Evolutionary conservation across 2,329 filamentous ascomycete species (phyloP).

Genomic region (Clonostachys rhizophaga): DNA sequence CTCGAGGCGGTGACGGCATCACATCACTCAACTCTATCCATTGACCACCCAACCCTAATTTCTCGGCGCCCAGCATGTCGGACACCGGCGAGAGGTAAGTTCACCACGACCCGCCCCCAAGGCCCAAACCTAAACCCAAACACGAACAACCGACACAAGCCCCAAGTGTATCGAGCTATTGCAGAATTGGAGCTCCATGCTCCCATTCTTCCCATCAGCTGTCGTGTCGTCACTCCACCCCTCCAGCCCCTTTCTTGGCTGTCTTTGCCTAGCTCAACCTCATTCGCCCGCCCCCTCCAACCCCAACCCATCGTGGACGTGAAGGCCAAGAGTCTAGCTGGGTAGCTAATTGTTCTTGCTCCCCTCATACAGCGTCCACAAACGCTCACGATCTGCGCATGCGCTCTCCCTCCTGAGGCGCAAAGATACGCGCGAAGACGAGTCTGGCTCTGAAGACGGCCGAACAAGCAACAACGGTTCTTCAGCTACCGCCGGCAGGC

Average conservation of each 20-base stretch:
- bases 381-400: conserved; percentile 48
- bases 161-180: neutral
- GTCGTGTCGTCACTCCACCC: neutral
- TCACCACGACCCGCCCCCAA: too few species aligned
- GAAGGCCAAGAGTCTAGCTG: too few species aligned
- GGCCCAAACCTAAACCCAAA: too few species aligned
- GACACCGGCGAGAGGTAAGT: conserved; percentile 27
- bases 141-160: too few species aligned
- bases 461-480: conserved; percentile 14
- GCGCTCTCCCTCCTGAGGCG: conserved; percentile 50
- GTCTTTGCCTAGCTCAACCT: neutral
- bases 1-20: too few species aligned
- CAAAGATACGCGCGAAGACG: conserved; percentile 48
- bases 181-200: conserved; percentile 2
- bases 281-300: too few species aligned
- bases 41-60: neutral
- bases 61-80: conserved; percentile 17
- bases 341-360: neutral
- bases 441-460: conserved; percentile 48
- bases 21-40: too few species aligned
- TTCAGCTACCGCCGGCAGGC: conserved; percentile 12
- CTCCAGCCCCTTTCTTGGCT: neutral
- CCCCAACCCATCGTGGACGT: too few species aligned
- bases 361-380: conserved; percentile 29
- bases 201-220: conserved; percentile 3